Evolutionary conservation across 1,139 yeast genomes (phyloP), one percentile per base, ranked within the genome.

Genomic region (Diutina rugosa): DNA sequence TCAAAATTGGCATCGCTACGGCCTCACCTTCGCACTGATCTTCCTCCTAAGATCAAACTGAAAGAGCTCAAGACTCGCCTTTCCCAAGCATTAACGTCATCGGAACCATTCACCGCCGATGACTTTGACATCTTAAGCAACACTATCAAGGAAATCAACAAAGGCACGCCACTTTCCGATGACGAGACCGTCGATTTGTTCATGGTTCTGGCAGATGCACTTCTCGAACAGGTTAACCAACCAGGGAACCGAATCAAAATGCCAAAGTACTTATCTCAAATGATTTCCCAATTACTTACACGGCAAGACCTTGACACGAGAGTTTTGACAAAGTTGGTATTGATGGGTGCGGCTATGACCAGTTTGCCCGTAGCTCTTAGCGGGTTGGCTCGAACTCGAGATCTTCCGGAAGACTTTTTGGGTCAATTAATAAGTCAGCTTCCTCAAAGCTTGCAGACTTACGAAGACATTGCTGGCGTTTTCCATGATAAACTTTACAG

Each of bases 41-140:
- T 47, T n/a, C 51, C 51, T 6, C 51, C 51, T 3, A 47, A 28
- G 51, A 47, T 47, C 38, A 47, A 47, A 16, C 51, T 47, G 51
- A 47, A 47, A 14, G 35, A 26, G 30, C 30, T 47, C 6, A 28
- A n/a, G 30, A 21, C 29, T 3, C 16, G 30, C n/a, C 51, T 47
- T 28, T 16, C 12, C 10, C 35, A 28, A 28, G n/a, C 14, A 47
- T 29, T 47, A 6, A 6, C 30, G 7, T n/a, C 29, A 29, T 18
- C 35, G 9, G 14, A 28, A 10, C 51, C 51, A 10, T 32, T 49
- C 2, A 49, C 53, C 21, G 10, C 6, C 26, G 53, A 49, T n/a
- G 53, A 49, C 10, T 32, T 28, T 16, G n/a, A 10, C 28, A 49
- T 49, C 10, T 7, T 49, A 5, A 6, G 18, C 6, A 16, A n/a